Conservation (phyloP, 148 eudicot species). For the Rhododendron molle region DNA sequence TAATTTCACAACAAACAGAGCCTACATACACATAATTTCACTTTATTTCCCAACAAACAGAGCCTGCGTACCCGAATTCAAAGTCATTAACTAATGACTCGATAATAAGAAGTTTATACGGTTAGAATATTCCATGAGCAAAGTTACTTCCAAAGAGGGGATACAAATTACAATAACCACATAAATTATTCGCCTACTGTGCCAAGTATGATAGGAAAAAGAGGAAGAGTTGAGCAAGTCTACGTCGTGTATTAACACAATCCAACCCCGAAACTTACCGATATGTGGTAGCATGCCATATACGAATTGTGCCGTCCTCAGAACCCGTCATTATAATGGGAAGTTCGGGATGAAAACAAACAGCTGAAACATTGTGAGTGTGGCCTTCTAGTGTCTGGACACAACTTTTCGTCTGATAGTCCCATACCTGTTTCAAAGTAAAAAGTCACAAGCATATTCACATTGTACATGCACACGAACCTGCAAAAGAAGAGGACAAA, state of each 20-base stretch:
- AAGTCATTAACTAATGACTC: neutral
- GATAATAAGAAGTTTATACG: neutral
- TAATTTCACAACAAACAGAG: neutral
- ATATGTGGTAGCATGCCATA: conserved; percentile 90
- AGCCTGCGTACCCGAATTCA: neutral
- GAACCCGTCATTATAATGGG: conserved; percentile 92
- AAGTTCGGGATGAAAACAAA: conserved; percentile 87
- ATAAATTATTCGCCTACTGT: neutral
- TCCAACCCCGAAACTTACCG: conserved; percentile 33
- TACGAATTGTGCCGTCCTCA: conserved; percentile 86
- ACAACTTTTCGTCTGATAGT: conserved; percentile 84
- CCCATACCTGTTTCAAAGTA: conserved; percentile 71
- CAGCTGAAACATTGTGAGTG: conserved; percentile 86
- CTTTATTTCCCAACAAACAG: no score
- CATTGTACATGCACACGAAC: neutral
- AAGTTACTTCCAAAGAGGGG: neutral
- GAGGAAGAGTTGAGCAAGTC: neutral
- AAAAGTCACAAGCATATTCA: conserved; percentile 4
- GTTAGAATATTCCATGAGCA: neutral
- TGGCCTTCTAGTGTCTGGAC: conserved; percentile 94
- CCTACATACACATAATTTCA: neutral
- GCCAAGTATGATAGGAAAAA: neutral
- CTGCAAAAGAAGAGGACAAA: neutral
- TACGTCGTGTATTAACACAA: neutral
- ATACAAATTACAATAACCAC: neutral